phyloP scores from a whole-genome alignment of 2,329 filamentous ascomycete species.

The Monilinia fructigena region DNA sequence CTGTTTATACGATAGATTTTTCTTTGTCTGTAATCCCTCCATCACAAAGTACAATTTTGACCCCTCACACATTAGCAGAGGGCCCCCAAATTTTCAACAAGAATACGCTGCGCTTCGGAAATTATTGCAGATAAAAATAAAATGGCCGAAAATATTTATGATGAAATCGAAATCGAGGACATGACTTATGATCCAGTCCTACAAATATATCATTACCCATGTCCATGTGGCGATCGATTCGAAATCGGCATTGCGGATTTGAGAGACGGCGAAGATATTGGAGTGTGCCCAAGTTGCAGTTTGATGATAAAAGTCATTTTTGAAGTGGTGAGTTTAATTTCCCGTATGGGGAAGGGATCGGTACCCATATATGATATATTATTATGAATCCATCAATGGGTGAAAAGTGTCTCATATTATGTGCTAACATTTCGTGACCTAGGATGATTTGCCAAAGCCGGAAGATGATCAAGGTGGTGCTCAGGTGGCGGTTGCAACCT shows the following conservation, averaged over 20 bases:
- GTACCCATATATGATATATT: neutral
- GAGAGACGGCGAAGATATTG: constrained; percentile 86
- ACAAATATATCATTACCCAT: constrained; percentile 93
- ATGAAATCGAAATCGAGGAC: constrained; percentile 98
- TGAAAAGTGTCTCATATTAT: neutral
- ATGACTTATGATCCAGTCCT: constrained; percentile 84
- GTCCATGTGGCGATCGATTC: constrained; percentile 95
- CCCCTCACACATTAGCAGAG: neutral
- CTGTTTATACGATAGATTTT: neutral
- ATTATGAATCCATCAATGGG: neutral
- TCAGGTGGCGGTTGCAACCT: constrained; percentile 29
- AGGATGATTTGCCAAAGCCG: constrained; percentile 53
- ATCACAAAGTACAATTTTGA: neutral
- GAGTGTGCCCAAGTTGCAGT: constrained; percentile 96
- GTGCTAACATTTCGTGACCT: constrained; percentile 24
- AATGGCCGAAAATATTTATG: constrained; percentile 68
- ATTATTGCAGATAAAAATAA: neutral
- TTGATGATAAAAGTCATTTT: constrained; percentile 96
- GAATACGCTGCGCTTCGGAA: neutral
- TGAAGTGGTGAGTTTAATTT: constrained; percentile 61
- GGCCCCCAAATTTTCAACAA: neutral
- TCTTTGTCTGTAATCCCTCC: constrained; percentile 14
- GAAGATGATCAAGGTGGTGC: constrained; percentile 27
- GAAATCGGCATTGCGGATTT: constrained; percentile 84
- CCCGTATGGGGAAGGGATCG: neutral